phyloP scores from a whole-genome alignment of 2,329 filamentous ascomycete species.

The Aspergillus brunneoviolaceus region DNA sequence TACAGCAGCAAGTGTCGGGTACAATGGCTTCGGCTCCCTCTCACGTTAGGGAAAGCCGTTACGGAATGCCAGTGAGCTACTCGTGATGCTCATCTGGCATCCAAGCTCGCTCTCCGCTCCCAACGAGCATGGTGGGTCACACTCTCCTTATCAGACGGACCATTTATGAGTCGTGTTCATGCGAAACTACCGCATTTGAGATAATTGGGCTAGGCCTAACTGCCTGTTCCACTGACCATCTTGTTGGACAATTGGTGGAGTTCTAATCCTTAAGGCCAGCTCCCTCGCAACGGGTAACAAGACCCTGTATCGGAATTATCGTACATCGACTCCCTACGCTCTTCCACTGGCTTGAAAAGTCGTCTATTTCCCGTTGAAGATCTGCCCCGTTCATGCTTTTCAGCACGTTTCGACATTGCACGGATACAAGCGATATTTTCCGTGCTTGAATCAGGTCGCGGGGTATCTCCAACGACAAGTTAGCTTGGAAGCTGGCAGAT shows the following conservation, averaged over 20 bases:
- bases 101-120: conserved; percentile 4
- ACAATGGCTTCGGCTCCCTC: neutral
- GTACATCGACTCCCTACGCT: neutral
- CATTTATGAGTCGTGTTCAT: conserved; percentile 12
- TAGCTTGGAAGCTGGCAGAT: neutral
- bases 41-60: conserved; percentile 1
- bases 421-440: neutral
- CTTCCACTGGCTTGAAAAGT: conserved; percentile 5
- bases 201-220: conserved; percentile 17
- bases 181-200: conserved; percentile 21
- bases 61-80: neutral
- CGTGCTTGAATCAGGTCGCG: neutral
- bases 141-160: conserved; percentile 17
- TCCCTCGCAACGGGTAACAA: conserved; percentile 14
- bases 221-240: conserved; percentile 25
- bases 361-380: neutral
- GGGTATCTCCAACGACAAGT: neutral
- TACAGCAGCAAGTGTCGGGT: neutral
- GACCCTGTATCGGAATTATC: conserved; percentile 7
- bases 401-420: neutral
- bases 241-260: conserved; percentile 28
- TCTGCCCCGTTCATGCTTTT: conserved; percentile 1
- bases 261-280: neutral
- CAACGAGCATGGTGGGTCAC: conserved; percentile 13
- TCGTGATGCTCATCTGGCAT: neutral